These are phyloP conservation scores for Ganoderma resinaceum DNA, from an alignment of 1,284 basidiomycete species.

Conservation along the genomic window DNA sequence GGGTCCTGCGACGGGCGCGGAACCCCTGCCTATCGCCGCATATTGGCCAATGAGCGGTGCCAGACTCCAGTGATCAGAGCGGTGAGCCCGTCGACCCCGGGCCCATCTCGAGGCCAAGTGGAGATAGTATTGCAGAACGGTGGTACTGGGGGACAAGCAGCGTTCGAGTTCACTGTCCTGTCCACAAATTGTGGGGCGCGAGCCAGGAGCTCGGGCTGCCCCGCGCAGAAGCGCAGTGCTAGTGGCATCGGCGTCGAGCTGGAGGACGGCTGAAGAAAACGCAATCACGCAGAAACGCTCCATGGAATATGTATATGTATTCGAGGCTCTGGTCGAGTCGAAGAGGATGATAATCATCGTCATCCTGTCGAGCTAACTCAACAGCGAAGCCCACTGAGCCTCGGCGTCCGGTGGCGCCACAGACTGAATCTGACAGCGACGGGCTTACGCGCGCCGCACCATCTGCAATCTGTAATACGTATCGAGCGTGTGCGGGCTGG, in stretches of 20 bases:
- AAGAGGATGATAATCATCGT: not conserved
- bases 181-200: no score
- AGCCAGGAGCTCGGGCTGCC: not conserved
- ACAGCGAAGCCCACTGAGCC: not conserved
- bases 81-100: not conserved
- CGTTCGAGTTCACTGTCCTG: no score
- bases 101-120: no score
- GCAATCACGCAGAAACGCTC: not conserved
- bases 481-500: not conserved
- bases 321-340: not conserved
- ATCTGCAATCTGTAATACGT: not conserved
- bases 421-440: not conserved
- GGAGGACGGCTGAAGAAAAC: not conserved
- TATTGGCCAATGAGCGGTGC: no score
- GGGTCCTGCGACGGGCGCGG: slow-evolving; percentile 1
- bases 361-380: not conserved
- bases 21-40: not conserved
- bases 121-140: not conserved
- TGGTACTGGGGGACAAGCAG: not conserved
- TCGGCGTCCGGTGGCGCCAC: not conserved
- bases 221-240: not conserved
- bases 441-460: slow-evolving; percentile 1
- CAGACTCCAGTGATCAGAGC: no score
- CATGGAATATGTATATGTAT: not conserved
- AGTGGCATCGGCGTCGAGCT: not conserved